Conservation (phyloP, 345 rosid species). For the Carallia brachiata region DNA sequence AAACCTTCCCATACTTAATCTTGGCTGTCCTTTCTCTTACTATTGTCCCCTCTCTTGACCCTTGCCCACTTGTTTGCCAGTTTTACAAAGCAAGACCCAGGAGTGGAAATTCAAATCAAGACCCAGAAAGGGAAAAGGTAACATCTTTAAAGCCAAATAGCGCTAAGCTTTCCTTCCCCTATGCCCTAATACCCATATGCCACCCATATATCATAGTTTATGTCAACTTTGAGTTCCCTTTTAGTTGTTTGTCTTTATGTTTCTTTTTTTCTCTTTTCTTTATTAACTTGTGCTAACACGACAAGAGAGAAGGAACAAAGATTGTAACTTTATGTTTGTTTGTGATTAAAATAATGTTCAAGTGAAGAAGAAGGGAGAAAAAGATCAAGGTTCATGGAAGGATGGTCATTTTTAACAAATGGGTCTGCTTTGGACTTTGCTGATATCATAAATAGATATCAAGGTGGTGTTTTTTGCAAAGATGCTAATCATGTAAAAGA, state of each 20-base stretch:
- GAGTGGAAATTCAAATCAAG: conserved; percentile 4
- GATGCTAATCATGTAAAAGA: conserved; percentile 20
- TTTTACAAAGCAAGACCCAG: conserved; percentile 15
- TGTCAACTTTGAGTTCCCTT: conserved; percentile 8
- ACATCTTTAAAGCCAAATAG: neutral
- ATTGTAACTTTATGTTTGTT: conserved; percentile 1
- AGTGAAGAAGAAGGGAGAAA: neutral
- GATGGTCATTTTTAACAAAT: conserved; percentile 44
- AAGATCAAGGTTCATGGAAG: conserved; percentile 40
- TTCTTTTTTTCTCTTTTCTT: neutral
- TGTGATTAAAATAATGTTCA: neutral
- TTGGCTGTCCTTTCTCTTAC: conserved; percentile 5
- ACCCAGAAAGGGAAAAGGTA: conserved; percentile 11
- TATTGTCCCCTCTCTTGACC: neutral
- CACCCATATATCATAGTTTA: neutral
- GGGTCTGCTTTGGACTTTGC: conserved; percentile 37
- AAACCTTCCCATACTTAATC: too few species aligned
- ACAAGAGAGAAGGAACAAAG: neutral
- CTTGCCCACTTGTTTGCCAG: conserved; percentile 14
- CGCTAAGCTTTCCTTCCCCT: neutral
- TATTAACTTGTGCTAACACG: neutral
- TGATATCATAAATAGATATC: conserved; percentile 6
- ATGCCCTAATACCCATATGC: neutral
- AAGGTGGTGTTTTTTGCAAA: conserved; percentile 16
- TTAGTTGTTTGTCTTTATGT: neutral